These are phyloP conservation scores for Papilionanthe hybrid DNA, from an alignment of 116 monocot genomes.

Conservation along the genomic window DNA sequence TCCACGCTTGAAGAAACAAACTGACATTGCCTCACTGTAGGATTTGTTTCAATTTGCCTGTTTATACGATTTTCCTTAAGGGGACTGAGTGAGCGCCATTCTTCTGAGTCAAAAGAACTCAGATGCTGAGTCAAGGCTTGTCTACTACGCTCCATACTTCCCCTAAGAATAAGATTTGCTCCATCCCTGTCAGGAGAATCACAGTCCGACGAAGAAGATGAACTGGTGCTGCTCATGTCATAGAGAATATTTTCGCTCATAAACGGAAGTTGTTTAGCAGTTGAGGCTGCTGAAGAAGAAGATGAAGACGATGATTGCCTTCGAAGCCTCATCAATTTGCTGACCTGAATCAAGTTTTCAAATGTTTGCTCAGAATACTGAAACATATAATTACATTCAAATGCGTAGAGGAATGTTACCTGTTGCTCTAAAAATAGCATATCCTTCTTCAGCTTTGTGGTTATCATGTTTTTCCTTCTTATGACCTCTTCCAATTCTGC, in stretches of 20 bases:
- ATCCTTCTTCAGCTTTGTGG: constrained; percentile 72
- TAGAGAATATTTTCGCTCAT: constrained; percentile 79
- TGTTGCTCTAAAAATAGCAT: constrained; percentile 56
- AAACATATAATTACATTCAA: no score
- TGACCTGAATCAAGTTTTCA: constrained; percentile 31
- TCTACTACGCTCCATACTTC: background rate
- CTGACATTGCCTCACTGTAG: background rate
- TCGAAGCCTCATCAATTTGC: constrained; percentile 49
- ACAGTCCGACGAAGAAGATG: constrained; percentile 83
- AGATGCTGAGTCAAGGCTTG: background rate
- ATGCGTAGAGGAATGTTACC: constrained; percentile 23
- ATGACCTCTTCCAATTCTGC: constrained; percentile 69
- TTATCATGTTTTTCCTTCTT: constrained; percentile 71
- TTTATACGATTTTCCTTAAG: constrained; percentile 9
- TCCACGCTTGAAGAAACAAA: background rate
- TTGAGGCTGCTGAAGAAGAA: constrained; percentile 21
- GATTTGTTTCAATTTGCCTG: background rate
- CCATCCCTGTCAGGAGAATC: constrained; percentile 38
- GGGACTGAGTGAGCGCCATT: background rate
- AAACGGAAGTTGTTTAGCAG: constrained; percentile 15
- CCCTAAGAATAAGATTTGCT: background rate
- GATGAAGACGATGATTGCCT: constrained; percentile 12
- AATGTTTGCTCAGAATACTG: no score
- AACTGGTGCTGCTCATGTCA: constrained; percentile 83
- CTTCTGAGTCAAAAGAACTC: background rate